Evolutionary conservation across 441 rosid species (phyloP), one percentile per base, ranked within the genome.

Genomic region (Pelargonium cotyledonis): DNA sequence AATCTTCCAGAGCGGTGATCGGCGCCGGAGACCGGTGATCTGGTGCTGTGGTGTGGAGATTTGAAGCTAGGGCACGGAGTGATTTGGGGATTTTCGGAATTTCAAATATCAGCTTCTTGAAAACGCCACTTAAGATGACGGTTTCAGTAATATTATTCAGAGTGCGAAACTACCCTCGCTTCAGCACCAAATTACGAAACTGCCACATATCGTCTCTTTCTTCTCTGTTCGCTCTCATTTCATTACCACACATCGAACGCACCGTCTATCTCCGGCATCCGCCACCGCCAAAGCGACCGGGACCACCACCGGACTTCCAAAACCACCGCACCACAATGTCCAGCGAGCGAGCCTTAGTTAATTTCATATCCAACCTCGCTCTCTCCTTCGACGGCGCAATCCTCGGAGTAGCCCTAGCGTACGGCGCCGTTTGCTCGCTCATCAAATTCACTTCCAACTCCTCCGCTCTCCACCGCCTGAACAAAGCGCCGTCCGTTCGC

Each of bases 331-430:
- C 55, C 55, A n/a, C 55, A 47, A 47, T 47, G 55, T 47, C 55
- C 55, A 12, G 55, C 55, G 55, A 47, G 55, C 14, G 55, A 11
- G 55, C n/a, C n/a, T 3, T 47, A 47, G 55, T 12, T 2, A 47
- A 10, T 12, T 47, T 47, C 55, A 9, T 47, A 12, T 11, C 55
- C 5, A 47, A 12, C 55, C n/a, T 75, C 61, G 77, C 70, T 66
- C 67, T 75, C 53, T 75, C 77, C 6, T 66, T 75, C 44, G 78
- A 75, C 64, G 74, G 78, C 31, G 78, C 78, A 55, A 60, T 75
- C 41, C 73, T 75, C 62, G 78, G 78, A 21, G 55, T 60, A 46
- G 64, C 74, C 74, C 74, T 75, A 0, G 71, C 78, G 4, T 75
- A 70, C 68, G 70, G 64, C 64, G 78, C 78, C 12, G 63, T 70